Evolutionary conservation across 768 basidiomycete genomes (phyloP), one percentile per base, ranked within the genome.

Genomic region (Psilocybe cubensis): DNA sequence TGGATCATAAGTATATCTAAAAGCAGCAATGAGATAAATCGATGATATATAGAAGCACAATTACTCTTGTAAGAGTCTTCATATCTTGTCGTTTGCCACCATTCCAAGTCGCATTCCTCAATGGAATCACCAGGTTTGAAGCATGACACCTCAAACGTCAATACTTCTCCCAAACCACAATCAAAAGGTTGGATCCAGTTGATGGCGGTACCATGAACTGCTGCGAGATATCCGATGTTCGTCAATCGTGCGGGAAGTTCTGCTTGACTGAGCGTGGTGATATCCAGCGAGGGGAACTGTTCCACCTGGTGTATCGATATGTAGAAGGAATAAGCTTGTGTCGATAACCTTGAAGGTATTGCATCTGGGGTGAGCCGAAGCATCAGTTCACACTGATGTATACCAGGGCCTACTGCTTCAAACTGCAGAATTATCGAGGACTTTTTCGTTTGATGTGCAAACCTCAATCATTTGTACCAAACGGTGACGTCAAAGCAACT

Each of bases 61-160:
- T 28, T 28, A 48, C 46, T 28, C 17, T 48, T 31, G 4, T n/a
- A 29, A 8, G n/a, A 28, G 31, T 48, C 46, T 48, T 31, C 46
- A 28, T 29, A 8, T 6, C 31, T 18, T 31, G 10, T 28, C 46
- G 9, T 48, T 29, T 48, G 27, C 46, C 25, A 48, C 46, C 46
- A 48, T 31, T 48, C 46, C 14, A 48, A n/a, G 2, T 25, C 14
- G 20, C 46, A 48, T 6, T 44, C 20, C n/a, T 14, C 42, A 20
- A 10, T 23, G 42, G 18, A 8, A 8, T 29, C 3, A n/a, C 17
- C 56, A 24, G 18, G 6, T 4, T 45, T 42, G 43, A 33, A 51
- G 29, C 56, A 57, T 20, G 40, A 38, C 10, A 57, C 4, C 35
- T 57, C 49, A 42, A 57, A 57, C 2, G 48, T 33, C 3, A 57